Conservation (phyloP, 139 green algal species). For the Helicosporidium sp. region DNA sequence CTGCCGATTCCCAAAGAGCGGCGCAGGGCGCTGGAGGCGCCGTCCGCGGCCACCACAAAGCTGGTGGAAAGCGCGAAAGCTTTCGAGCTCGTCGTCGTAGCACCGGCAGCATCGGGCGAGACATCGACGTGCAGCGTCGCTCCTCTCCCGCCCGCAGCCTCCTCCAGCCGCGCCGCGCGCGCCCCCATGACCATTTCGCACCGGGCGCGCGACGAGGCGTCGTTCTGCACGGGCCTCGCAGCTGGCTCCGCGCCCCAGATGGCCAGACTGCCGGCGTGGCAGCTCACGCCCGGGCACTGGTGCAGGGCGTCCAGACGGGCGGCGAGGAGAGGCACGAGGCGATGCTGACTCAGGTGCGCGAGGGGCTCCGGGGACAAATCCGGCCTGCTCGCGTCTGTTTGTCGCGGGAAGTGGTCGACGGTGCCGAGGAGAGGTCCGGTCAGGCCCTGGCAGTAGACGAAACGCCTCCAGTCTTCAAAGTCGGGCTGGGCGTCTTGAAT, state of each 20-base stretch:
- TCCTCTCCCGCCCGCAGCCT: too few relatives aligned
- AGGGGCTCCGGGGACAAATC: conserved; percentile 43
- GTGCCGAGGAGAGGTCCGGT: conserved; percentile 32
- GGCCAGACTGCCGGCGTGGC: too few relatives aligned
- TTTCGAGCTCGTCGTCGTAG: conserved; percentile 1
- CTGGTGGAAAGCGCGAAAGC: conserved; percentile 20
- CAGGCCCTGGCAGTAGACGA: conserved; percentile 58
- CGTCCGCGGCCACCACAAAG: conserved; percentile 49
- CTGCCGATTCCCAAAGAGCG: conserved; percentile 33
- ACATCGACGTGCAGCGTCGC: too few relatives aligned
- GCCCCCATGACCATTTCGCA: too few relatives aligned
- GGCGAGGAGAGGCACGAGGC: conserved; percentile 61
- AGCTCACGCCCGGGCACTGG: too few relatives aligned
- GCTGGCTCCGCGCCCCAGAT: too few relatives aligned
- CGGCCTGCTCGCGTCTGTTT: conserved; percentile 10
- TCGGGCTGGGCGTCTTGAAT: conserved; percentile 21
- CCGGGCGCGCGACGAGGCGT: too few relatives aligned
- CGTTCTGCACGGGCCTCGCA: too few relatives aligned
- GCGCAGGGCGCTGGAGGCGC: conserved; percentile 30
- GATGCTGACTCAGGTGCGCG: conserved; percentile 66
- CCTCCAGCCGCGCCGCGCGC: too few relatives aligned
- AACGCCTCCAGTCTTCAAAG: conserved; percentile 58
- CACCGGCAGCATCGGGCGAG: too few relatives aligned
- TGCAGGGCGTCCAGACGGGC: too few relatives aligned
- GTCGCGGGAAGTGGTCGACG: conserved; percentile 67